Percentiles rank a stretch among this genome's conserved stretches.
These are phyloP conservation scores for Irpex sp. DNA, from an alignment of 1,284 basidiomycete genomes.

Conservation along the genomic window DNA sequence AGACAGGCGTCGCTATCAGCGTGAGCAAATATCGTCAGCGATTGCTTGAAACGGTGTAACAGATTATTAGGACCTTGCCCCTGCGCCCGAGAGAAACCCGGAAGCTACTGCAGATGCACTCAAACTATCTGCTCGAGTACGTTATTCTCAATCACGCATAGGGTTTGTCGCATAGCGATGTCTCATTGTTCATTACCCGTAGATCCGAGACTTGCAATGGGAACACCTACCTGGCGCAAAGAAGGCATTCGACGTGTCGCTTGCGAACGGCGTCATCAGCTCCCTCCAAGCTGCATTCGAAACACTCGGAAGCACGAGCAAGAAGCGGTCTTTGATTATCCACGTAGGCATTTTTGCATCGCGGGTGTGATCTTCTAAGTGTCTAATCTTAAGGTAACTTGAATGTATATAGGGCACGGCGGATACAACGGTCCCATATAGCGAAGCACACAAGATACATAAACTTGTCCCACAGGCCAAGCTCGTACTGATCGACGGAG, in stretches of 20 bases:
- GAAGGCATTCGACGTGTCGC: not conserved
- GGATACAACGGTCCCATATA: conserved; percentile 6
- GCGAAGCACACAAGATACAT: conserved; percentile 5
- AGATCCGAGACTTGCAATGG: conserved; percentile 3
- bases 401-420: conserved; percentile 4
- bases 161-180: no score
- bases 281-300: conserved; percentile 1
- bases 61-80: not conserved
- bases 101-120: not conserved
- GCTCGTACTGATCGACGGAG: conserved; percentile 5
- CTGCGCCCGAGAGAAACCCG: not conserved
- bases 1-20: not conserved
- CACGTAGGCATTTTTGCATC: conserved; percentile 3
- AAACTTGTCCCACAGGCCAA: conserved; percentile 8
- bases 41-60: not conserved
- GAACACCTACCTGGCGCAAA: conserved; percentile 1
- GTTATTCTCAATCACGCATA: no score
- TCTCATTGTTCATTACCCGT: no score
- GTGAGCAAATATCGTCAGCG: not conserved
- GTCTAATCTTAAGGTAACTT: no score
- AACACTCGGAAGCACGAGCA: conserved; percentile 1
- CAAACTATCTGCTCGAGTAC: not conserved
- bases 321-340: conserved; percentile 9
- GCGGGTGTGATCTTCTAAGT: no score
- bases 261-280: not conserved